Base-by-base conservation (phyloP, 2,329 filamentous ascomycete species). In the Hypoxylon sp. region DNA sequence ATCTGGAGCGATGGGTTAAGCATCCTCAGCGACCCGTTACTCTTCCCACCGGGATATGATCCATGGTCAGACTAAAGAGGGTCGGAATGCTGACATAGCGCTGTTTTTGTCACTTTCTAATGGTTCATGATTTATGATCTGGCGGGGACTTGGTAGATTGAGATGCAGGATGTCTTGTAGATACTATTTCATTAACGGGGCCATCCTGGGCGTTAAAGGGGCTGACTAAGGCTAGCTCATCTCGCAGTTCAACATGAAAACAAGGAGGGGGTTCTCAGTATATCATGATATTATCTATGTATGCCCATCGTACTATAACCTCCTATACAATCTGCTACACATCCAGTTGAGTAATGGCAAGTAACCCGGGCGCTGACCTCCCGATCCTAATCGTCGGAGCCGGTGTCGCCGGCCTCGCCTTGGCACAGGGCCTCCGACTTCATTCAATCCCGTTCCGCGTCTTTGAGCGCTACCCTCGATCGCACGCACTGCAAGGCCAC, bases 381-480 rank as follows among this genome's bases (percentile, higher is more conserved):
- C 71, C 67, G 18, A 74, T 81, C 33, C 64, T 81, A 9, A 72
- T 72, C 20, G 64, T 72, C 41, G 79, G 79, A 9, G 78, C 77
- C 11, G 79, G 79, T 4, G 69, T 81, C 13, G 72, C 75, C 10
- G 79, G 78, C 4, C 71, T 81, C 9, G 73, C 74, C 0, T 69
- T 81, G 17, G 70, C 69, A 3, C 70, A 71, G 55, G 70, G 69
- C 21, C 52, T 72, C 11, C 67, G 70, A 15, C 65, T 68, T 23
- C 67, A 48, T n/a, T 71, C 67, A 3, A 47, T 72, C 21, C 63
- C 68, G 11, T 72, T 72, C 55, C 69, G 66, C 38, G 60, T 72
- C 21, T 72, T 71, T 31, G 69, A 72, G 58, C 68, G 69, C 10
- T 56, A 66, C 47, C 58, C 67, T 7, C 61, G 33, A 42, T 63